Conservation (phyloP, 2,329 filamentous ascomycete species). For the Botrytis byssoidea region DNA sequence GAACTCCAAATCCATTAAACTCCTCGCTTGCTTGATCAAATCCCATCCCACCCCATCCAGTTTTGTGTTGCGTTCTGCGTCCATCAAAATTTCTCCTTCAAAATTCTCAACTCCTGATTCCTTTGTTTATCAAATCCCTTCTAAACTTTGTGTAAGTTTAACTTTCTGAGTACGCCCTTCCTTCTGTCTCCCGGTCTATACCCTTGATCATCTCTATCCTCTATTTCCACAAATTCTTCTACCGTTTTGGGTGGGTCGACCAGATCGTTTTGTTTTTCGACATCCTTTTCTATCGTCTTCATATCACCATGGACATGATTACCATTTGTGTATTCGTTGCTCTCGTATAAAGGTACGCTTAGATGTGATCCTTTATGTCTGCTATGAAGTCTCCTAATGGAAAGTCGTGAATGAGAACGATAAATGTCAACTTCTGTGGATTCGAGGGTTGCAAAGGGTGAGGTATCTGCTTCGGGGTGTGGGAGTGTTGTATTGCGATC, state of each 20-base stretch:
- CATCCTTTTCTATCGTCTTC: conserved; percentile 18
- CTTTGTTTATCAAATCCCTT: background rate
- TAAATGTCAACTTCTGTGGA: conserved; percentile 52
- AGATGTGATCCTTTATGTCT: conserved; percentile 22
- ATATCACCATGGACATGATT: conserved; percentile 22
- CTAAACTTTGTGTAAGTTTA: conserved; percentile 25
- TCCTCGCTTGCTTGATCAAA: conserved; percentile 17
- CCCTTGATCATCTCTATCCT: conserved; percentile 11
- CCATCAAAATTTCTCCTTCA: background rate
- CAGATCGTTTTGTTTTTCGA: conserved; percentile 8
- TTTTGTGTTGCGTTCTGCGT: conserved; percentile 6
- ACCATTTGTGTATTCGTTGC: conserved; percentile 30
- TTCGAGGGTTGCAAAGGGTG: conserved; percentile 55
- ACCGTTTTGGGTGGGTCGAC: conserved; percentile 10
- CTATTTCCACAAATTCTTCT: conserved; percentile 12
- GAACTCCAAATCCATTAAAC: conserved; percentile 12
- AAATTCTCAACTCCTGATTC: background rate
- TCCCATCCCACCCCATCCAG: background rate
- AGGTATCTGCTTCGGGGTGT: conserved; percentile 60
- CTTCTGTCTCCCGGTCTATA: conserved; percentile 26
- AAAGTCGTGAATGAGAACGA: conserved; percentile 27
- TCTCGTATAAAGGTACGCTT: conserved; percentile 28
- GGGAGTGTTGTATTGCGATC: conserved; percentile 59
- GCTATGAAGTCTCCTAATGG: conserved; percentile 26
- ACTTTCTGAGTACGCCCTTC: conserved; percentile 27